phyloP scores from a whole-genome alignment of 495 filamentous ascomycete genomes.

The Penicillium goetzii region DNA sequence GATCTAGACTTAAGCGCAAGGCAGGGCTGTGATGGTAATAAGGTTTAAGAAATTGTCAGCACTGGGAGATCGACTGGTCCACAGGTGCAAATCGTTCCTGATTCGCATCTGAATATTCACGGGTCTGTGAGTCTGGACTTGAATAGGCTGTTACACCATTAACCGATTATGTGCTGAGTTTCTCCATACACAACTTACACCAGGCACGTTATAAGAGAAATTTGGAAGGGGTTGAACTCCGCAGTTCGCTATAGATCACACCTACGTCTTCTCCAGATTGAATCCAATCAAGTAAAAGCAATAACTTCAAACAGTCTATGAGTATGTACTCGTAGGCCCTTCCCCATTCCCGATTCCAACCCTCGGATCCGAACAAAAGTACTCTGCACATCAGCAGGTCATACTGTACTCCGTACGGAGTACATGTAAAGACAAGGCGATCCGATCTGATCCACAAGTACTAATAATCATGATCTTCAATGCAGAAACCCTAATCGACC shows the following conservation, averaged over 20 bases:
- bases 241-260: background rate
- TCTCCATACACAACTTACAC: too few species aligned
- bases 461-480: conserved; percentile 3
- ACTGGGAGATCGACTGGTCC: background rate
- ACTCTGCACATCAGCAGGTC: conserved; percentile 2
- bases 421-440: background rate
- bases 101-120: background rate
- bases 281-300: background rate
- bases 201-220: background rate
- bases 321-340: background rate
- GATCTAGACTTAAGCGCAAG: background rate
- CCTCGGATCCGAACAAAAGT: conserved; percentile 9
- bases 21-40: background rate
- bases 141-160: too few species aligned
- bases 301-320: background rate
- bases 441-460: background rate
- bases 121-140: background rate
- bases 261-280: background rate
- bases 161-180: background rate
- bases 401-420: background rate
- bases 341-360: background rate
- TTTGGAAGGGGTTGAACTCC: background rate
- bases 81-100: background rate
- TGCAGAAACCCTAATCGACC: conserved; percentile 8
- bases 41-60: conserved; percentile 1